Evolutionary conservation across 176 grass and related monocot species (phyloP).

Genomic region (Pontederia paniculata): DNA sequence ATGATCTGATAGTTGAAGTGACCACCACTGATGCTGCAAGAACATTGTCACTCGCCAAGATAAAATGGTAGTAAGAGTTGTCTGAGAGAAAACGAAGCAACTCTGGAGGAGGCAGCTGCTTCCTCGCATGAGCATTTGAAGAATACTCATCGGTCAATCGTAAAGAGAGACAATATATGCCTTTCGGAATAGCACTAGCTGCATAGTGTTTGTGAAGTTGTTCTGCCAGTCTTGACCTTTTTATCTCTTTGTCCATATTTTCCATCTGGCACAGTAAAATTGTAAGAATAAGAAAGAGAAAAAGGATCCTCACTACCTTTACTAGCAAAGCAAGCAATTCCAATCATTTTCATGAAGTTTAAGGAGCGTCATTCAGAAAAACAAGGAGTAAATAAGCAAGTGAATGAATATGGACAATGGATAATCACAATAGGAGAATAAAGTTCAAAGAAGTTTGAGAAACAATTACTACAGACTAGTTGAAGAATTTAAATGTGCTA

Average conservation of each 20-base stretch:
- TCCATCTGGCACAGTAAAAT: slow-evolving; percentile 41
- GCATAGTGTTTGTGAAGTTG: slow-evolving; percentile 84
- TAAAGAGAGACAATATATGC: slow-evolving; percentile 85
- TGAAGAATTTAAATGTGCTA: too few relatives aligned
- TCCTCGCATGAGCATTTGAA: slow-evolving; percentile 90
- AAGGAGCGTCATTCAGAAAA: too few relatives aligned
- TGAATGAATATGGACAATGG: too few relatives aligned
- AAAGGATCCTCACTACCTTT: too few relatives aligned
- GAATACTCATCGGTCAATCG: slow-evolving; percentile 94
- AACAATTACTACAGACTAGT: too few relatives aligned
- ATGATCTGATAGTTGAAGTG: slow-evolving; percentile 58
- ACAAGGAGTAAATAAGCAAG: too few relatives aligned
- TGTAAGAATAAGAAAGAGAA: too few relatives aligned
- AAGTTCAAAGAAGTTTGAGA: too few relatives aligned
- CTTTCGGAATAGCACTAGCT: slow-evolving; percentile 82
- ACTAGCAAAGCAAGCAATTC: too few relatives aligned
- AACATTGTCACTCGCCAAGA: slow-evolving; percentile 87
- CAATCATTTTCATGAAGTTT: too few relatives aligned
- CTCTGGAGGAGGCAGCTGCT: slow-evolving; percentile 86
- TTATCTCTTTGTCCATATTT: slow-evolving; percentile 79
- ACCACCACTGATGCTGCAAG: slow-evolving; percentile 90
- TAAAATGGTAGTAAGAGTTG: slow-evolving; percentile 78
- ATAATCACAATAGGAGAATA: too few relatives aligned
- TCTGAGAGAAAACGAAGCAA: slow-evolving; percentile 72
- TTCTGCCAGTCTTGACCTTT: slow-evolving; percentile 68